Evolutionary conservation across 805 yeast genomes (phyloP).

Genomic region (Pichia phayaonensis): DNA sequence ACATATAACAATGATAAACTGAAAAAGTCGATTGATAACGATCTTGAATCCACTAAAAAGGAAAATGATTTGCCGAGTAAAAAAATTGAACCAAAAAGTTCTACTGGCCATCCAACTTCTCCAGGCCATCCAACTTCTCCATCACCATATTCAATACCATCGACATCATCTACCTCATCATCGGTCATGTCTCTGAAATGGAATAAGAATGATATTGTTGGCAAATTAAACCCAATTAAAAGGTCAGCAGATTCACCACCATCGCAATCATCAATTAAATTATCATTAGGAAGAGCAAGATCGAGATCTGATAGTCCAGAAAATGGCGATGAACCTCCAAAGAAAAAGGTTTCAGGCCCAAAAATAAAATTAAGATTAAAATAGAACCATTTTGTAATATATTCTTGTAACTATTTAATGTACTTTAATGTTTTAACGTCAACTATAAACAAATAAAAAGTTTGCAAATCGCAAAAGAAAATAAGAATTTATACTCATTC

Average conservation of each 20-base stretch:
- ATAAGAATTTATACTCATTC: neutral
- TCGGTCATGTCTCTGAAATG: neutral
- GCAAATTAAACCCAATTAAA: neutral
- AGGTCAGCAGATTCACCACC: neutral
- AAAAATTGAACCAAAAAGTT: neutral
- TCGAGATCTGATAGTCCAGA: neutral
- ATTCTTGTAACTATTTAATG: neutral
- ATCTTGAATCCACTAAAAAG: neutral
- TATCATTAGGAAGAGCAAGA: neutral
- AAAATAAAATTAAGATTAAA: conserved; percentile 18
- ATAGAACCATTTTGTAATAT: conserved; percentile 2
- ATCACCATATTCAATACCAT: neutral
- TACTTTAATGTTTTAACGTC: neutral
- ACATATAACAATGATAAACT: neutral
- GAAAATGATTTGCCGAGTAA: neutral
- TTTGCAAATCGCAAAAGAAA: too few relatives aligned
- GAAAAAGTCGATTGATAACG: neutral
- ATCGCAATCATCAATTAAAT: neutral
- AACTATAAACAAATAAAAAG: neutral
- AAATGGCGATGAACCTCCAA: neutral
- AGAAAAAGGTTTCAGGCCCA: conserved; percentile 6
- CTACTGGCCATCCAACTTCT: neutral
- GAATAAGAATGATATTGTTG: neutral
- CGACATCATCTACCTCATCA: neutral
- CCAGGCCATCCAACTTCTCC: neutral